Base-by-base conservation (phyloP, 139 green algal species). In the Yamagishiella unicocca region DNA sequence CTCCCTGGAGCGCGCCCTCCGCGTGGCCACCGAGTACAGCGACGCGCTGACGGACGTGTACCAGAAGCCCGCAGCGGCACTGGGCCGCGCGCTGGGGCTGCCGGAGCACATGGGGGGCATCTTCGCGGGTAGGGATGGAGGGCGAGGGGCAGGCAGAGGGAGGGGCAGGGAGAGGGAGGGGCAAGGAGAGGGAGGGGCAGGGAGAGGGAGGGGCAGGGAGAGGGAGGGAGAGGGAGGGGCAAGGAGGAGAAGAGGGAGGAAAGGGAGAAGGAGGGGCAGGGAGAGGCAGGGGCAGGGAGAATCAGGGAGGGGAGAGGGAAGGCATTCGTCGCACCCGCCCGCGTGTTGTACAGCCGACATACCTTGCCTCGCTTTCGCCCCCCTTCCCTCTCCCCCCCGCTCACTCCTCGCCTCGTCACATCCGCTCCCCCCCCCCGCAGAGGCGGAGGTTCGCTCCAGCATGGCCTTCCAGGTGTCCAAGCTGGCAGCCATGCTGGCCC, bases 401-500 rank as follows among this genome's bases (percentile, higher is more conserved):
- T 7, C 35, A 25, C 21, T 22, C 38, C 70, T 55, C 70, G 5
- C 66, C 5, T n/a, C 45, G 38, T 14, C 42, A 14, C 42, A 21
- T 29, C 43, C 14, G 2, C 72, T 40, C 43, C 3, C 43, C 68
- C 33, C 24, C 45, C 27, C 22, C 17, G 7, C 96, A 82, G 97
- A 99, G 94, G 92, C 95, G 10, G 96, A 98, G 90, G 94, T 99
- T 67, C 92, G 97, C 14, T 93, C 92, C 27, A 96, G 91, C 77
- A 88, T 99, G 73, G 95, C 97, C 25, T 99, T 99, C 91, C 97
- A 99, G 91, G 90, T 98, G 45, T 94, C 92, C 50, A 96, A 96
- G 92, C 92, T 98, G 66, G 91, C 90, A 12, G 85, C 91, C 3
- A 78, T 95, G 80, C 82, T 97, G 88, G 82, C 93, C 37, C 89